Base-by-base conservation (phyloP, 768 basidiomycete genomes). In the Xerocomus brunneocitrinus region DNA sequence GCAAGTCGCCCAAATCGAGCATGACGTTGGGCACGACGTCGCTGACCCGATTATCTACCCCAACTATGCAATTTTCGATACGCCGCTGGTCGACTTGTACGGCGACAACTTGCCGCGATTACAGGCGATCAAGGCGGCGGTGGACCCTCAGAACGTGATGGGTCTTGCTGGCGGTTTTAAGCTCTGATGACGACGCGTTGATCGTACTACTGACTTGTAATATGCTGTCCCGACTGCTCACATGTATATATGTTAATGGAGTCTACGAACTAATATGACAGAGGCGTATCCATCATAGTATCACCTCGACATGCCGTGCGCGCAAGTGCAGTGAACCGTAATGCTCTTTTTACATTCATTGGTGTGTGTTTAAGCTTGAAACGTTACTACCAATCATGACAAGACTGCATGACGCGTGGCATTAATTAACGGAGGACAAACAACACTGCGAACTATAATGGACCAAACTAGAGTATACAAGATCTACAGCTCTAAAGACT, bases 61-160 rank as follows among this genome's bases (percentile, higher is more conserved):
- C 14, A 85, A 87, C 59, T 85, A 84, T 58, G 83, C 82, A 1
- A 67, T 81, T 4, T 71, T 61, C 48, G 75, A 74, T 52, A 83
- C 81, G 5, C 76, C 80, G 1, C 35, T 82, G 39, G 61, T 68
- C 30, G 44, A 64, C 2, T 62, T 85, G 32, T 85, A 80, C 54
- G 83, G 79, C 0, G 59, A 53, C 0, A 77, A 83, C 49, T 0
- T 57, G 25, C 59, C 65, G 2, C 63, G 49, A 44, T 62, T 85
- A 47, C 59, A 65, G 45, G 59, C 55, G 10, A 62, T 84, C n/a
- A 80, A 79, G 59, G 63, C 51, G 47, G 51, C 48, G 9, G 73
- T 79, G 34, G 85, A 85, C 62, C 84, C 83, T 0, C 45, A 68
- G 4, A 74, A 81, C 58, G 73, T 85, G 6, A 85, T 85, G 84